Conservation (phyloP, 1,139 yeast genomes). For the Suhomyces yuchorum region DNA sequence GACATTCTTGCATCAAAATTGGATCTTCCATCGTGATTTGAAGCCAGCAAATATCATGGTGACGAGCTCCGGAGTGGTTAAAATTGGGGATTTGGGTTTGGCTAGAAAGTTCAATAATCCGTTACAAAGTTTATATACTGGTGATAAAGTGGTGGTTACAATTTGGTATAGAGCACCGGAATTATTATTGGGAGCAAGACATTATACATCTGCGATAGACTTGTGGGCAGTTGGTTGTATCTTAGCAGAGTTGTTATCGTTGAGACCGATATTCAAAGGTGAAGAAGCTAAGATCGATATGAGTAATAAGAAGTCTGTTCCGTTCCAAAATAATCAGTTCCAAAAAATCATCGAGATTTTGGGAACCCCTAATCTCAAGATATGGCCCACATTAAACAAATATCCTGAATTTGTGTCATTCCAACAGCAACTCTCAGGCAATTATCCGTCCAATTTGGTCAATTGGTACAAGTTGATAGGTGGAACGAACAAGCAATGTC, state of each 20-base stretch:
- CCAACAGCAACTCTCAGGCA: conserved; percentile 52
- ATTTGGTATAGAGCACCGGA: conserved; percentile 99
- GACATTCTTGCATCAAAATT: conserved; percentile 86
- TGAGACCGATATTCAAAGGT: conserved; percentile 94
- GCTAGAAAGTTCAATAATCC: conserved; percentile 92
- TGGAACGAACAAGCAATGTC: conserved; percentile 67
- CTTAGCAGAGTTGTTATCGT: conserved; percentile 82
- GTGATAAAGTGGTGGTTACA: conserved; percentile 97
- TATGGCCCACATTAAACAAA: conserved; percentile 76
- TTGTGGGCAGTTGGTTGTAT: conserved; percentile 98
- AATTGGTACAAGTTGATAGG: conserved; percentile 88
- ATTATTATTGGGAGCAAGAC: conserved; percentile 83
- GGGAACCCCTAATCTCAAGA: conserved; percentile 77
- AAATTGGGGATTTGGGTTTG: conserved; percentile 93
- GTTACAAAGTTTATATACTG: conserved; percentile 83
- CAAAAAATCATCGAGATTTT: conserved; percentile 86
- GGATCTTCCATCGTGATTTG: conserved; percentile 93
- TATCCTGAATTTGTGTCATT: conserved; percentile 82
- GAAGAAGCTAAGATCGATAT: conserved; percentile 94
- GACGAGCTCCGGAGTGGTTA: conserved; percentile 81
- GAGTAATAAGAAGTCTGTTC: conserved; percentile 79
- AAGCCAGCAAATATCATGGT: conserved; percentile 99
- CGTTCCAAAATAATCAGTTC: conserved; percentile 90
- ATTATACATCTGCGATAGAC: conserved; percentile 93
- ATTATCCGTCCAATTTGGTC: conserved; percentile 66